A percentile compares a stretch with the other conserved stretches of the same genome.
phyloP scores from a whole-genome alignment of 129 eudicot genomes.

The Flaveria brownii region DNA sequence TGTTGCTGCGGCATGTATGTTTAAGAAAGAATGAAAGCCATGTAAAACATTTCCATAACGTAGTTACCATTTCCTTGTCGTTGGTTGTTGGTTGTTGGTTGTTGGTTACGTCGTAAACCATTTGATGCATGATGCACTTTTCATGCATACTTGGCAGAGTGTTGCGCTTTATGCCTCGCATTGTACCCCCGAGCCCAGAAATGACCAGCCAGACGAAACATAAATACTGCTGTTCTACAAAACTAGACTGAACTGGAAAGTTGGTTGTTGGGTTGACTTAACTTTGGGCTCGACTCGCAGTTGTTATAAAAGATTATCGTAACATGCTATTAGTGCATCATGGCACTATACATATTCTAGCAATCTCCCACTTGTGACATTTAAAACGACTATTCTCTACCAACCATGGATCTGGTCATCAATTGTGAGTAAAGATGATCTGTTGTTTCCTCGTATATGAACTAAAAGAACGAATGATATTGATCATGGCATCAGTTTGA shows the following conservation, averaged over 20 bases:
- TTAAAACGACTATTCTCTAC: too few relatives aligned
- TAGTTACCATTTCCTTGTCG: background rate
- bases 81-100: background rate
- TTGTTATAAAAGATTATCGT: background rate
- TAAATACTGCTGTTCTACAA: background rate
- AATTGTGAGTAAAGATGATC: too few relatives aligned
- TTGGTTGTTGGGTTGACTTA: background rate
- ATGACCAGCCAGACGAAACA: background rate
- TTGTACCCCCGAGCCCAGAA: background rate
- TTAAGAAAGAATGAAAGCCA: conserved; percentile 33
- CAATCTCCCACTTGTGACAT: too few relatives aligned
- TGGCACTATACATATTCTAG: background rate
- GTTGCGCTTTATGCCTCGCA: background rate
- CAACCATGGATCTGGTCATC: too few relatives aligned
- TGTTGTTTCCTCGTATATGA: too few relatives aligned
- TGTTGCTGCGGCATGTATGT: conserved; percentile 12
- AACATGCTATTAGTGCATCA: background rate
- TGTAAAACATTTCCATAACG: conserved; percentile 31
- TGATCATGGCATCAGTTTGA: too few relatives aligned
- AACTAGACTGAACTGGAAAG: background rate
- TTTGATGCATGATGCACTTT: too few relatives aligned
- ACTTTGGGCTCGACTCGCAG: background rate
- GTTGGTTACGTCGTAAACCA: background rate
- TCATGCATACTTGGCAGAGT: too few relatives aligned
- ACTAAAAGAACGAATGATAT: too few relatives aligned